Base-by-base conservation (phyloP, 1,139 yeast species). In the Zygosaccharomyces sapae region DNA sequence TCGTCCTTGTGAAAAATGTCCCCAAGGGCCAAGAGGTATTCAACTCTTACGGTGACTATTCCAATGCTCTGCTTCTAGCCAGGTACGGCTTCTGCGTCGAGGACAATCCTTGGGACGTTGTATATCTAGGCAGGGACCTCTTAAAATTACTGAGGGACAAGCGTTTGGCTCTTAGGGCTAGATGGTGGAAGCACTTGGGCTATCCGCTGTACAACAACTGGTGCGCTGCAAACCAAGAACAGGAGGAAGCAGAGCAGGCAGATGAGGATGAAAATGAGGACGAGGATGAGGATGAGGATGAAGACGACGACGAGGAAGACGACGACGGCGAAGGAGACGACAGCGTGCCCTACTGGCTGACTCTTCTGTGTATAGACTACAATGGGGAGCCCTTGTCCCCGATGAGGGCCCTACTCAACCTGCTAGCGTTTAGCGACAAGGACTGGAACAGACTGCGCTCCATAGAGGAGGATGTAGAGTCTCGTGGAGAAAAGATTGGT, bases 41-140 rank as follows among this genome's bases (percentile, higher is more conserved):
- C 71, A 86, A 86, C 64, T 80, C 92, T 0, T 87, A 86, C 57
- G 96, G 96, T 0, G 82, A 82, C 38, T 70, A 82, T 38, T 70
- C 84, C 12, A 86, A 86, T 56, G 74, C 86, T 0, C 74, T 79
- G 39, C 69, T 88, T 34, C 66, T 88, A n/a, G 81, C 88, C 22
- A 74, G 86, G 49, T 88, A 87, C 59, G 96, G 95, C 0, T 87
- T 88, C 62, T 76, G 83, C 4, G 71, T 76, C 33, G 66, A 70
- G 49, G 70, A 73, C 37, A 85, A 86, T 57, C 70, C 70, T 19
- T 75, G 77, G 58, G 90, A 86, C 55, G 63, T 74, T 2, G 75
- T 86, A 16, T 72, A 78, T 47, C 61, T 86, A 27, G 80, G 81
- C 0, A 70, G 72, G 3, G 86, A 82, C 57, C 65, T 82, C 45